Evolutionary conservation across 2,329 filamentous ascomycete genomes (phyloP).

Genomic region (Trichophyton mentagrophytes): DNA sequence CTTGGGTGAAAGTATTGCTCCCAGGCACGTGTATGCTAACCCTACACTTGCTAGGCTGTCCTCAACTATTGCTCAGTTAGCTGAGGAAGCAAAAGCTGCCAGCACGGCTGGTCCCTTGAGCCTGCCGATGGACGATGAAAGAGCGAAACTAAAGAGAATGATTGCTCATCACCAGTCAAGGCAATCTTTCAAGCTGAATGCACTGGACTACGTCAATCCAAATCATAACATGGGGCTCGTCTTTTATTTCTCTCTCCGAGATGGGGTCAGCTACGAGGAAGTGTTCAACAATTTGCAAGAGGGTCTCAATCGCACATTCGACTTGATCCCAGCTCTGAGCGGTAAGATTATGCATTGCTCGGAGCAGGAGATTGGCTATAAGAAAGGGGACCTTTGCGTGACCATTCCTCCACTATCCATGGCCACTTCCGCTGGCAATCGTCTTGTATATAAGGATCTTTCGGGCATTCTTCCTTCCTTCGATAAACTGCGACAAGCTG

Average conservation of each 20-base stretch:
- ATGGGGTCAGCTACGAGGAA: neutral
- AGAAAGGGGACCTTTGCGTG: slow-evolving; percentile 4
- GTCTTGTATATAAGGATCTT: neutral
- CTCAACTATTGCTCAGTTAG: neutral
- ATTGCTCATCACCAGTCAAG: neutral
- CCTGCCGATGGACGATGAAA: neutral
- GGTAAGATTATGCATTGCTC: slow-evolving; percentile 3
- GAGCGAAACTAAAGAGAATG: neutral
- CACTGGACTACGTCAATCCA: slow-evolving; percentile 4
- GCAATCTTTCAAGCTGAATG: neutral
- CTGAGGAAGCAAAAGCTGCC: neutral
- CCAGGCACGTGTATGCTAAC: neutral
- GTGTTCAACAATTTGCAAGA: slow-evolving; percentile 2
- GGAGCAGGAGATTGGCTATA: neutral
- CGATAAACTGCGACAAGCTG: neutral
- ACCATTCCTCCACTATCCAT: neutral
- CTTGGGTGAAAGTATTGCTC: slow-evolving; percentile 1
- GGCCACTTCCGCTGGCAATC: neutral
- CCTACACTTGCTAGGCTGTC: slow-evolving; percentile 1
- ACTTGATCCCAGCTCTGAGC: neutral
- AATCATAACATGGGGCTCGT: slow-evolving; percentile 4
- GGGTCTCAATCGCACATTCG: neutral
- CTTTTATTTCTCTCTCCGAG: slow-evolving; percentile 3
- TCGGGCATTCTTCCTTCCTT: neutral
- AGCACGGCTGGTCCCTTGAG: neutral